Base-by-base conservation (phyloP, 2,329 filamentous ascomycete species). In the Phyllosticta paracitricarpa region DNA sequence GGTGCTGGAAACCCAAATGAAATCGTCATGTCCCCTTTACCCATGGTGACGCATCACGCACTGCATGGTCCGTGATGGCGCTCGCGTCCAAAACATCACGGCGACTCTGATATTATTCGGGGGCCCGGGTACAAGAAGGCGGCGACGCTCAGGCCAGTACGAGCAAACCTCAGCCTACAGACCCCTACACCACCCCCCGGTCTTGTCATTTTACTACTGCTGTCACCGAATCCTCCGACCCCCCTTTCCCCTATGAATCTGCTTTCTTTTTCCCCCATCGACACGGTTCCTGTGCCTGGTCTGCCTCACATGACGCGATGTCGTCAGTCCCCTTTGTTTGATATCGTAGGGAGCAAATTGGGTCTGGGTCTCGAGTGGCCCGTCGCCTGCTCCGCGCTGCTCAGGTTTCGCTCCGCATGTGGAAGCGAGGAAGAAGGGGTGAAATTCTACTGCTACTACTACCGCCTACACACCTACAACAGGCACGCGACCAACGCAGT, bases 1-100 rank as follows among this genome's bases (percentile, higher is more conserved):
- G 33, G 33, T 40, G 33, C 33, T 40, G 14, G 33, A 14, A 40
- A 40, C 33, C 14, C 9, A 19, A 61, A 61, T 61, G 48, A 61
- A 52, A 61, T 61, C 59, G 54, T 57, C 59, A 61, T 54, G 59
- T 61, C 59, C 55, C 53, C 58, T 60, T 30, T 54, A 53, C 28
- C 14, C 25, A 60, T 7, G 28, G 52, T 51, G 17, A 56, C 54
- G 53, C 33, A 40, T 40, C 10, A 40, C 10, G 33, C 33, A 40
- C 33, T 17, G 9, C 33, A 2, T 40, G 33, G 33, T 40, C 33
- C 33, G 33, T 40, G 33, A 40, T 2, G 33, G 33, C 33, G 33
- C 33, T 40, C 10, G 33, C 33, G 8, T 14, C 5, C 14, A 40
- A 12, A 40, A 3, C 10, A 40, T 17, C 33, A 17, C 33, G 1